Percentiles rank a stretch among this genome's conserved stretches.
Conservation (phyloP, 2,329 filamentous ascomycete genomes). For the Fusarium transvaalense region DNA sequence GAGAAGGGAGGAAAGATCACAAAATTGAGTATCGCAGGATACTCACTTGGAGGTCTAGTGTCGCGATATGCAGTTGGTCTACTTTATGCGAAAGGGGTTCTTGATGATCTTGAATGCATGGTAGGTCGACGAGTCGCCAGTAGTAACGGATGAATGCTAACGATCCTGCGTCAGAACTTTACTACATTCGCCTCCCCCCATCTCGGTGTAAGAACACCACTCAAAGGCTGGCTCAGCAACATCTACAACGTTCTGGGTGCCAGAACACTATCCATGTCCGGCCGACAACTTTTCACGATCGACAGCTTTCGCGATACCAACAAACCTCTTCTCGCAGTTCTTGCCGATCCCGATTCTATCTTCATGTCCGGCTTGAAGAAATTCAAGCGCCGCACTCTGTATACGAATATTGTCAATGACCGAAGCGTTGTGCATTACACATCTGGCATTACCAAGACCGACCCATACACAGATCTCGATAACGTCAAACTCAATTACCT, state of each 20-base stretch:
- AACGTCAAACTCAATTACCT: conserved; percentile 79
- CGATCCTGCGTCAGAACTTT: conserved; percentile 74
- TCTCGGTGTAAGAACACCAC: conserved; percentile 78
- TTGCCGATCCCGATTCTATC: conserved; percentile 86
- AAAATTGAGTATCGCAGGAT: conserved; percentile 89
- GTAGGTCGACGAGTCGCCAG: conserved; percentile 54
- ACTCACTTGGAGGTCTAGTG: conserved; percentile 89
- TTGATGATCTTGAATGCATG: conserved; percentile 84
- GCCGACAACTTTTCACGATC: conserved; percentile 87
- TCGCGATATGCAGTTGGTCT: conserved; percentile 88
- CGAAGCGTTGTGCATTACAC: conserved; percentile 86
- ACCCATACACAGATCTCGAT: conserved; percentile 79
- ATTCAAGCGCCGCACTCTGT: conserved; percentile 83
- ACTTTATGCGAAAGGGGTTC: conserved; percentile 81
- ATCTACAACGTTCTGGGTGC: conserved; percentile 89
- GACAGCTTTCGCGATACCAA: conserved; percentile 87
- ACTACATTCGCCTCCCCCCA: conserved; percentile 91
- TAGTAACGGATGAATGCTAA: conserved; percentile 18
- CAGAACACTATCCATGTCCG: conserved; percentile 83
- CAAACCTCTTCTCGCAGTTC: conserved; percentile 81
- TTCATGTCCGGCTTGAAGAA: conserved; percentile 83
- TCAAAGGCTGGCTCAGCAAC: conserved; percentile 73
- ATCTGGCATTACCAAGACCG: conserved; percentile 78
- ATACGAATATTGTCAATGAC: conserved; percentile 91
- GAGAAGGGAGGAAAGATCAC: conserved; percentile 76